phyloP scores from a whole-genome alignment of 257 asterid genomes.

The Oldenlandia corymbosa region DNA sequence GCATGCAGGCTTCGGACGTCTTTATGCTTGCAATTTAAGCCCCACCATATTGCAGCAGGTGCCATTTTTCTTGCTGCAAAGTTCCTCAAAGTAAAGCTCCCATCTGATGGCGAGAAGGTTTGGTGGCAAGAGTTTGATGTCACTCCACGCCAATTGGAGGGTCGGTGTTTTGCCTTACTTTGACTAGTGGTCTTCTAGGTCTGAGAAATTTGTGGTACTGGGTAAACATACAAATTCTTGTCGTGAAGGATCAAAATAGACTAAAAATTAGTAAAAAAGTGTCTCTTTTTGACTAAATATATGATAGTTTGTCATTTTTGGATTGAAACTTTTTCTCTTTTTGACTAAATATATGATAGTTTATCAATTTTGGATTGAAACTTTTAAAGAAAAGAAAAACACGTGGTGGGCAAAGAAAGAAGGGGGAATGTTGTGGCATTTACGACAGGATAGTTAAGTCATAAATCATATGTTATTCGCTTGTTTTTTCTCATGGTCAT shows the following conservation, averaged over 20 bases:
- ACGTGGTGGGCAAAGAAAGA: not conserved
- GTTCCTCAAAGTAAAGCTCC: slow-evolving; percentile 98
- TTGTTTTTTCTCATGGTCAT: not conserved
- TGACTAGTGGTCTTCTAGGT: slow-evolving; percentile 27
- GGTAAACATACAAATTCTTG: slow-evolving; percentile 1
- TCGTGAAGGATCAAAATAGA: not conserved
- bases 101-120: slow-evolving; percentile 87
- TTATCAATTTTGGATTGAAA: not conserved
- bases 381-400: not conserved
- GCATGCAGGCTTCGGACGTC: slow-evolving; percentile 68
- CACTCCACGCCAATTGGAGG: slow-evolving; percentile 99
- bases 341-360: not conserved
- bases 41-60: slow-evolving; percentile 99
- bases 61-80: slow-evolving; percentile 99
- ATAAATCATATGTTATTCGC: not conserved
- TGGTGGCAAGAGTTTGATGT: slow-evolving; percentile 99
- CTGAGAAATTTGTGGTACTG: slow-evolving; percentile 19
- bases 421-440: not conserved
- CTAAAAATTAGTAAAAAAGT: too few species aligned
- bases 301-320: not conserved
- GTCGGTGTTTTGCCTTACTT: slow-evolving; percentile 55
- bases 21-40: slow-evolving; percentile 97
- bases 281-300: too few species aligned
- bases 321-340: not conserved
- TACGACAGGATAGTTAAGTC: not conserved